Base-by-base conservation (phyloP, 768 basidiomycete species). In the Rhizopogon vesiculosus region DNA sequence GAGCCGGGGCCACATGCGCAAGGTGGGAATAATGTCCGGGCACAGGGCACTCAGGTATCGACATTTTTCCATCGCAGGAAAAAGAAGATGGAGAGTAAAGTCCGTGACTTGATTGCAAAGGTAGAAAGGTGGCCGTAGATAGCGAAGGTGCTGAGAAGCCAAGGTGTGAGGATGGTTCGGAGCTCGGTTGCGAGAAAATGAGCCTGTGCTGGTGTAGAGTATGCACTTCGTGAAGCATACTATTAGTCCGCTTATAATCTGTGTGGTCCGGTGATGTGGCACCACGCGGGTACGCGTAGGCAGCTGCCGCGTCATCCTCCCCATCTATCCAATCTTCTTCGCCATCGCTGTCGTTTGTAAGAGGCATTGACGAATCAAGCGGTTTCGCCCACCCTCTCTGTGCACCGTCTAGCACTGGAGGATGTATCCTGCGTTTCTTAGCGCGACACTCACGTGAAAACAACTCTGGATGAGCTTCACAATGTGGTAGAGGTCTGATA, bases 171-270 rank as follows among this genome's bases (percentile, higher is more conserved):
- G 3, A n/a, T 31, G 35, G 48, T 56, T 67, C 57, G 52, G 51
- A 61, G 29, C 53, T 41, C 5, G 58, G 38, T 28, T 61, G 55
- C 6, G 62, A 56, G 52, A 74, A 83, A 25, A 83, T 56, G 35
- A 82, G 71, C 49, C 87, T 78, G 62, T 88, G 85, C 53, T 86
- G 82, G 60, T 87, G 78, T 22, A 85, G 75, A 40, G 82, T 76
- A 61, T 91, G 89, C 51, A 91, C 66, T 62, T 90, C 83, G 55
- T 86, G 83, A 39, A 92, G 79, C 59, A 88, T 71, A 45, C 61
- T 78, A 69, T 92, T 92, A 54, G 80, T 74, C 33, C 74, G 71
- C 64, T 79, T 78, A 72, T 91, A 92, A 46, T 66, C 68, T 12
- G 67, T 56, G 43, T 59, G 53, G 42, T 46, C 42, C 8, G 45